Percentiles rank a stretch among this genome's conserved stretches.
phyloP scores from a whole-genome alignment of 1,139 yeast species.

The Sugiyamaella japonica region DNA sequence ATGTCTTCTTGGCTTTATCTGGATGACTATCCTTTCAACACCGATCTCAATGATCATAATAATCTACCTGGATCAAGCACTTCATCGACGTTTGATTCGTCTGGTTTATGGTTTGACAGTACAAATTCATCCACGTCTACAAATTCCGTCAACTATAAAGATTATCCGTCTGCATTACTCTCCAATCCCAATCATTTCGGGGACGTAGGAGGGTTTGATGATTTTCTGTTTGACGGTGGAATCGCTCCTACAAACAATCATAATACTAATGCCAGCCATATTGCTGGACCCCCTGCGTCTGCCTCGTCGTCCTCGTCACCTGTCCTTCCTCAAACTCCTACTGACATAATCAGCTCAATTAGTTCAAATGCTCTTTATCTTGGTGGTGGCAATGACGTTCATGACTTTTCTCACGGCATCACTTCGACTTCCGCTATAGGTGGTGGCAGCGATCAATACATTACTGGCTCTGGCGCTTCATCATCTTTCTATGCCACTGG shows the following conservation, averaged over 20 bases:
- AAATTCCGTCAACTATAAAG: constrained; percentile 9
- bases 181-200: constrained; percentile 6
- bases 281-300: constrained; percentile 7
- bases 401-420: background rate
- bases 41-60: background rate
- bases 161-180: constrained; percentile 8
- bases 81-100: background rate
- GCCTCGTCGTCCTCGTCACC: constrained; percentile 19
- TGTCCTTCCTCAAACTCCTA: constrained; percentile 19
- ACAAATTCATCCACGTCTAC: background rate
- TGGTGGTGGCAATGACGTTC: background rate
- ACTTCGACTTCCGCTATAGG: background rate
- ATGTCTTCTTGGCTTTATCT: constrained; percentile 17
- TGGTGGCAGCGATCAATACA: background rate
- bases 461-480: background rate
- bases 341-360: constrained; percentile 8
- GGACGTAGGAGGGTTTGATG: constrained; percentile 14
- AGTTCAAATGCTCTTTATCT: constrained; percentile 4
- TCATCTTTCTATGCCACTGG: too few species aligned
- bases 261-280: background rate
- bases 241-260: background rate
- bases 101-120: constrained; percentile 10
- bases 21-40: constrained; percentile 14
- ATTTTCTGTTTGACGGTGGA: constrained; percentile 6
- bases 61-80: constrained; percentile 6